These are phyloP conservation scores for Diaporthe destruens DNA, from an alignment of 2,329 filamentous ascomycete genomes.

Conservation along the genomic window DNA sequence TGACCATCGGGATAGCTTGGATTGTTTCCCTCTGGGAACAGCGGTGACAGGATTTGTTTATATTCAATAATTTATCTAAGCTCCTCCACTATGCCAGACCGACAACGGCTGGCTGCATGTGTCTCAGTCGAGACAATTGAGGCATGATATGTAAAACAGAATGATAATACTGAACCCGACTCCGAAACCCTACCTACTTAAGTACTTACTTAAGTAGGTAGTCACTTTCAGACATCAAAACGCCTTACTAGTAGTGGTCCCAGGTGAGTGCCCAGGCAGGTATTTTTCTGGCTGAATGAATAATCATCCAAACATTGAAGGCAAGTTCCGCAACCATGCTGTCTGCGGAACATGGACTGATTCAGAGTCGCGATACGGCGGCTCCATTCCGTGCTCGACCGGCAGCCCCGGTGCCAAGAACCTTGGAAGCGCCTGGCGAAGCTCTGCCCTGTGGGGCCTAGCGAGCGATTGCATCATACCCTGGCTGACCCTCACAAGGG, in stretches of 20 bases:
- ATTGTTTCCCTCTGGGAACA: neutral
- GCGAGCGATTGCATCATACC: slow-evolving; percentile 31
- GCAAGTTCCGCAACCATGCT: neutral
- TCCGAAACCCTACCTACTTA: too few relatives aligned
- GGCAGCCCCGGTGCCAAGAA: slow-evolving; percentile 10
- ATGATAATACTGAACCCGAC: neutral
- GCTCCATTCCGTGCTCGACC: slow-evolving; percentile 21
- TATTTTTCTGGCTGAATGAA: neutral
- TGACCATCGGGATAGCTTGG: slow-evolving; percentile 2
- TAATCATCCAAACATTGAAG: neutral
- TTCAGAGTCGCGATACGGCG: neutral
- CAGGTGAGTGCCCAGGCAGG: neutral
- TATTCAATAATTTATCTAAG: too few relatives aligned
- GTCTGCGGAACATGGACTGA: neutral
- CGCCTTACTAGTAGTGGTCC: neutral
- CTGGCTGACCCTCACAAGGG: neutral
- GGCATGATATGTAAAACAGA: too few relatives aligned
- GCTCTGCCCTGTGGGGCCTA: slow-evolving; percentile 25
- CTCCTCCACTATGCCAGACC: too few relatives aligned
- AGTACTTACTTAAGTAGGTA: too few relatives aligned
- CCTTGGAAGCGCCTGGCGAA: neutral
- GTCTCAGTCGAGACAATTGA: too few relatives aligned
- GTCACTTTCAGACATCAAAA: neutral
- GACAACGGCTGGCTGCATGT: too few relatives aligned
- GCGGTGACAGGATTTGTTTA: too few relatives aligned